These are phyloP conservation scores for Claviceps sp. DNA, from an alignment of 2,329 filamentous ascomycete genomes.

Conservation along the genomic window DNA sequence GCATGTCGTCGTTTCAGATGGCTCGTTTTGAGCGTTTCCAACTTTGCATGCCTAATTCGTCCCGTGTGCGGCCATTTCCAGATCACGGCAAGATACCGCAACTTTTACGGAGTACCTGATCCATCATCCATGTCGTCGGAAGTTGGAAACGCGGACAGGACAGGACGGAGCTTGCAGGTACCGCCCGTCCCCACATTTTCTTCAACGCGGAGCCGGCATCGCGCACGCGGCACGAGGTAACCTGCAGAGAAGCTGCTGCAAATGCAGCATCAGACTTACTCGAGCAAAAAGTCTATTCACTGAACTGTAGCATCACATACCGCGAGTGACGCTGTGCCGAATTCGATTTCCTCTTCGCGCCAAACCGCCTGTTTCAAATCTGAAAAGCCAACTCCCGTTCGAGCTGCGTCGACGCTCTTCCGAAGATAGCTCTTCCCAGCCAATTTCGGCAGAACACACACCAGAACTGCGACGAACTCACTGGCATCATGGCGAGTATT, in stretches of 20 bases:
- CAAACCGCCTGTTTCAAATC: background rate
- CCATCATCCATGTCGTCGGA: too few species aligned
- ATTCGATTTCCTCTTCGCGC: background rate
- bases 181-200: background rate
- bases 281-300: background rate
- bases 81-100: too few species aligned
- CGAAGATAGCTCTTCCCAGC: background rate
- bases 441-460: background rate
- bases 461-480: background rate
- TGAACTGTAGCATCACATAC: background rate
- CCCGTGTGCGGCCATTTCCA: too few species aligned
- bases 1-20: too few species aligned
- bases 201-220: background rate
- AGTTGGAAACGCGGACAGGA: background rate
- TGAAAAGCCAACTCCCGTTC: background rate
- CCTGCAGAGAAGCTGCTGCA: too few species aligned
- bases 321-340: background rate
- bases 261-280: too few species aligned
- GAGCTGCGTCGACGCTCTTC: background rate
- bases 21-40: too few species aligned
- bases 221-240: too few species aligned
- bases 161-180: background rate
- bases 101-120: too few species aligned
- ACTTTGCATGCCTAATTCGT: too few species aligned
- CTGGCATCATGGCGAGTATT: constrained; percentile 36